Evolutionary conservation across 176 grass and related monocot genomes (phyloP), one percentile per base, ranked within the genome.

Genomic region (Musa troglodytarum): DNA sequence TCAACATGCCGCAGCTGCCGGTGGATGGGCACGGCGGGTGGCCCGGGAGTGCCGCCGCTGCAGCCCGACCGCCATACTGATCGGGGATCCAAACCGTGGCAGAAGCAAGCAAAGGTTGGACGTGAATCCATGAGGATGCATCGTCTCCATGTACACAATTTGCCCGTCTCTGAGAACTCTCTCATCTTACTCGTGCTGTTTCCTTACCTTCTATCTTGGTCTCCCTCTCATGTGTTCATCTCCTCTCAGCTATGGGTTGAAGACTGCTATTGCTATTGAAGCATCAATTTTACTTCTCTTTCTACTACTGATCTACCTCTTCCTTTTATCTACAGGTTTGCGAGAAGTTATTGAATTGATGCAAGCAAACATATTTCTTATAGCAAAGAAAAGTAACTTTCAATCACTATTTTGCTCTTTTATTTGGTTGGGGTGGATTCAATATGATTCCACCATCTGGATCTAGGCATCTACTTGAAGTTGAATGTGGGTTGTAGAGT

Each of bases 1-100:
- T 89, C 65, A 89, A 74, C 76, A 79, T 96, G 89, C 92, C 78
- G 21, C 86, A 87, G 85, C 87, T 96, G 84, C 86, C 86, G 52
- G 63, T 88, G 54, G 92, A 89, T 10, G 84, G 86, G 8, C 89
- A 92, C 22, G 76, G 21, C 51, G 50, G 51, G 50, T 88, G 89
- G 89, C 20, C 62, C 2, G 68, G 74, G 2, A 73, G 81, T 17
- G 71, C 54, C 19, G 76, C 68, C 52, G 50, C 51, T 16, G 50
- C 50, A 14, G 19, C 21, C 64, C 26, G 71, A 54, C 71, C 71
- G 15, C 71, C 71, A 10, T 73, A 14, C 71, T 73, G 15, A 69
- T 69, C 17, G 57, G 17, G 5, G 19, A 29, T 43, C 14, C 23
- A 29, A 34, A 67, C 13, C 20, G 2, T 43, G 34, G 34, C 34